Conservation (phyloP, 2,329 filamentous ascomycete genomes). For the Helotiales sp. region DNA sequence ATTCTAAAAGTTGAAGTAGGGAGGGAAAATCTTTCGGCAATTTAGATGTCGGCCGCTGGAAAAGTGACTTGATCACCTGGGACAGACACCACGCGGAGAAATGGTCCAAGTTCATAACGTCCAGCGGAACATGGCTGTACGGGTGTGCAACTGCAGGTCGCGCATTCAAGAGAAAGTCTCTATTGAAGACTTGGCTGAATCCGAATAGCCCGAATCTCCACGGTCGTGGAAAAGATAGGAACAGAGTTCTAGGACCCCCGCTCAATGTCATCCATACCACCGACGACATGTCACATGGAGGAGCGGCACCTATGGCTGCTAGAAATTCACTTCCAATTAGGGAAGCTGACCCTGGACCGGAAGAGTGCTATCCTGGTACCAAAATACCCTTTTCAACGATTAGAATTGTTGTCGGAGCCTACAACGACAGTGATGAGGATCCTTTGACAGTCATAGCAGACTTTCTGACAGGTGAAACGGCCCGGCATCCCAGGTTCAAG, state of each 20-base stretch:
- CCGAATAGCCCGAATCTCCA: conserved; percentile 13
- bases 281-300: neutral
- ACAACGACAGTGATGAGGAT: neutral
- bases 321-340: neutral
- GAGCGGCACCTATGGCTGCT: neutral
- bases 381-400: conserved; percentile 20
- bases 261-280: conserved; percentile 22
- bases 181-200: conserved; percentile 15
- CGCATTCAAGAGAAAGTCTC: neutral
- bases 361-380: conserved; percentile 19
- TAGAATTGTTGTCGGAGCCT: conserved; percentile 14
- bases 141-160: conserved; percentile 6
- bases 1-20: too few species aligned
- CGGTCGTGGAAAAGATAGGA: conserved; percentile 13
- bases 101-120: conserved; percentile 13
- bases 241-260: conserved; percentile 16
- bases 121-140: conserved; percentile 18
- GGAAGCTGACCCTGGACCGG: neutral
- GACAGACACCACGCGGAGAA: conserved; percentile 15
- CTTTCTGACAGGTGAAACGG: conserved; percentile 22
- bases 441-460: conserved; percentile 8
- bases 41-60: conserved; percentile 13
- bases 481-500: neutral
- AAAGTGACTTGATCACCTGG: conserved; percentile 26
- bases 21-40: conserved; percentile 4